phyloP scores from a whole-genome alignment of 2,329 filamentous ascomycete species.

The Amauroascus verrucosus region DNA sequence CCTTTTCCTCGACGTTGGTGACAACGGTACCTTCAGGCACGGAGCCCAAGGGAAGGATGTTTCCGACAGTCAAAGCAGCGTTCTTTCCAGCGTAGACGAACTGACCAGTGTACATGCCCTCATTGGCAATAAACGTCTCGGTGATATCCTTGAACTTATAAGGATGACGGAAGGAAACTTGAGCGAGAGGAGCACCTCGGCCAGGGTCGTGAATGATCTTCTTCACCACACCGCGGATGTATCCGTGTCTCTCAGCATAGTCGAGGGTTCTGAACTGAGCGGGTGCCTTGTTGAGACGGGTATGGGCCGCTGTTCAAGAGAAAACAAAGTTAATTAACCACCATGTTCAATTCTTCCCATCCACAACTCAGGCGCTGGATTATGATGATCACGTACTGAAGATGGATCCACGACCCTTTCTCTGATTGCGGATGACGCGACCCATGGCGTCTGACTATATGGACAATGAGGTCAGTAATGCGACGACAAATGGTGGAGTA shows the following conservation, averaged over 20 bases:
- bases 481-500: constrained; percentile 12
- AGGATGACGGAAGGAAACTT: constrained; percentile 92
- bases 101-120: constrained; percentile 99
- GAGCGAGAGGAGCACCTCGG: constrained; percentile 94
- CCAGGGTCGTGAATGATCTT: constrained; percentile 98
- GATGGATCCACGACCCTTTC: constrained; percentile 66
- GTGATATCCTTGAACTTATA: constrained; percentile 96
- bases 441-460: constrained; percentile 44
- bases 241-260: constrained; percentile 93
- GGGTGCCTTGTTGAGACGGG: constrained; percentile 86
- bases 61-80: constrained; percentile 90
- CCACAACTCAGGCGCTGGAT: constrained; percentile 17
- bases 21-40: constrained; percentile 99
- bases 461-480: constrained; percentile 28
- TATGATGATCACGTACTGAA: constrained; percentile 52
- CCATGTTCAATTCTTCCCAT: constrained; percentile 15
- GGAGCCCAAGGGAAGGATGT: constrained; percentile 86
- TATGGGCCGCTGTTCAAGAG: constrained; percentile 55
- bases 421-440: constrained; percentile 69
- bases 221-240: constrained; percentile 94
- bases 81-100: constrained; percentile 99
- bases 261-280: constrained; percentile 96
- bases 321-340: constrained; percentile 10
- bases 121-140: constrained; percentile 99
- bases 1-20: constrained; percentile 98